A percentile compares a stretch with the other conserved stretches of the same genome.
phyloP scores from a whole-genome alignment of 257 asterid species.

The Paulownia fortunei region DNA sequence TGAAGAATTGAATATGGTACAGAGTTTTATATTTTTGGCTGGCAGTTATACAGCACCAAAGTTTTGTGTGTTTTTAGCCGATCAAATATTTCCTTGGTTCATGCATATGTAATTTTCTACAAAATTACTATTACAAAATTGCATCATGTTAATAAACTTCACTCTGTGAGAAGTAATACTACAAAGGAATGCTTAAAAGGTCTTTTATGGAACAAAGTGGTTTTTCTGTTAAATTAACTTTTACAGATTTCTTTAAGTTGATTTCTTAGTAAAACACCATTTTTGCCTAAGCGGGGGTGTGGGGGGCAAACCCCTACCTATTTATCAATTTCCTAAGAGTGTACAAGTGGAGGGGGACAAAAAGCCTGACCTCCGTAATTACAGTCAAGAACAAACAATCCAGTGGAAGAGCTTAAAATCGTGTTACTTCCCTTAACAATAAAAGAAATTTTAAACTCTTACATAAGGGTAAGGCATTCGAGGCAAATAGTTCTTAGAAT shows the following conservation, averaged over 20 bases:
- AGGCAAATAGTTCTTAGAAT: too few relatives aligned
- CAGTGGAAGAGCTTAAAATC: neutral
- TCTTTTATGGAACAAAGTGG: neutral
- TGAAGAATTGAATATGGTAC: neutral
- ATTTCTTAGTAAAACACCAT: neutral
- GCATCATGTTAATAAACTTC: neutral
- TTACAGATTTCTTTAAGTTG: neutral
- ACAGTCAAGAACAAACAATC: neutral
- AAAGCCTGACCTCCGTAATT: neutral
- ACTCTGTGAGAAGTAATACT: neutral
- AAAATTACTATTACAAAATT: neutral
- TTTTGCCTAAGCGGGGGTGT: neutral
- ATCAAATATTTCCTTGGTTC: neutral
- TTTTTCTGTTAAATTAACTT: neutral
- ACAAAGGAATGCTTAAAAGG: neutral
- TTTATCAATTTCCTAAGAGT: neutral
- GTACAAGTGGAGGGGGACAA: neutral
- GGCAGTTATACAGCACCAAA: neutral
- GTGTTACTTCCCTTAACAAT: neutral
- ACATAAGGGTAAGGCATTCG: neutral
- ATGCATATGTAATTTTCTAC: neutral
- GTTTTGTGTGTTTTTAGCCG: neutral
- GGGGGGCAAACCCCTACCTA: neutral
- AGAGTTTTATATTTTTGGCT: neutral
- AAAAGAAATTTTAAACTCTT: neutral